phyloP scores from a whole-genome alignment of 257 asterid genomes.

The Plantago elongata region DNA sequence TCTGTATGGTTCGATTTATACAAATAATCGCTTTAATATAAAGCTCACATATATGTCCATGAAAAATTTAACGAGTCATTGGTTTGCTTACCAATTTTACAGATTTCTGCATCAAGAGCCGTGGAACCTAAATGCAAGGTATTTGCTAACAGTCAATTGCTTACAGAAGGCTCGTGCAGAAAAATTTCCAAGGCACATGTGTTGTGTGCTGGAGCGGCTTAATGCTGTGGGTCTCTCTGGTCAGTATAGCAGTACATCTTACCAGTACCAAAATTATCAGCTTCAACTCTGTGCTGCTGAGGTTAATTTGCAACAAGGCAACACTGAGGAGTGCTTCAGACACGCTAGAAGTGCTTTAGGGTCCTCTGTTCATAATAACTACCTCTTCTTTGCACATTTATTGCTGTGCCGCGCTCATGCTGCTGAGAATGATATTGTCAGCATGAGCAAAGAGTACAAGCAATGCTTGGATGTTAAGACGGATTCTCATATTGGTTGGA shows the following conservation, averaged over 20 bases:
- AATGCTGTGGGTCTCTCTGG: conserved; percentile 52
- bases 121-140: conserved; percentile 71
- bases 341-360: conserved; percentile 52
- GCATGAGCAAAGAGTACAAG: conserved; percentile 48
- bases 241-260: conserved; percentile 27
- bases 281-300: conserved; percentile 87
- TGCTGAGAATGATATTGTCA: conserved; percentile 40
- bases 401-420: conserved; percentile 82
- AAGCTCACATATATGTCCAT: too few species aligned
- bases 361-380: conserved; percentile 46
- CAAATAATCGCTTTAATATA: too few species aligned
- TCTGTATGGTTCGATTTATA: too few species aligned
- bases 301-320: conserved; percentile 68
- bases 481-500: conserved; percentile 76
- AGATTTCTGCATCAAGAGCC: conserved; percentile 91
- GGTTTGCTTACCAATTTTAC: conserved; percentile 22
- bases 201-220: conserved; percentile 56
- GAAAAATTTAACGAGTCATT: too few species aligned
- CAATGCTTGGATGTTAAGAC: conserved; percentile 76
- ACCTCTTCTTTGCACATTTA: conserved; percentile 78
- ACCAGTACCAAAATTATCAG: conserved; percentile 60
- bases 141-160: conserved; percentile 66
- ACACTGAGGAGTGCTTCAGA: conserved; percentile 50
- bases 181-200: conserved; percentile 57
- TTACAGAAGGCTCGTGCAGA: conserved; percentile 71